A percentile compares a stretch with the other conserved stretches of the same genome.
These are phyloP conservation scores for Dactylis glomerata DNA, from an alignment of 176 grass and related monocot species.

Conservation along the genomic window DNA sequence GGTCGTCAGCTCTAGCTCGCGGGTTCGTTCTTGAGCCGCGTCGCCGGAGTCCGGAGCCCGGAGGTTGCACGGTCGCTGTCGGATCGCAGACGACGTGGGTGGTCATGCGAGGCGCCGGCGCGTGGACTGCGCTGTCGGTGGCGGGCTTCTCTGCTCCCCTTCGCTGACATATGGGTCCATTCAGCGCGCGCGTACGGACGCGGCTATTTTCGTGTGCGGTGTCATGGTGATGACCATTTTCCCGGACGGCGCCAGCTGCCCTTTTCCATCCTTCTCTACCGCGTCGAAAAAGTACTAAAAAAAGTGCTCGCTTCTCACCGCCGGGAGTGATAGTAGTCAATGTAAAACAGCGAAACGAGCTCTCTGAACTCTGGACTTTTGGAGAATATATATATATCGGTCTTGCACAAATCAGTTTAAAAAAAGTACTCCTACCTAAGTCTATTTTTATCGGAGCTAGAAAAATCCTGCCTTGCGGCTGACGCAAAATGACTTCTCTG, in stretches of 20 bases:
- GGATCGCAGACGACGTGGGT: conserved; percentile 38
- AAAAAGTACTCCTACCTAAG: too few relatives aligned
- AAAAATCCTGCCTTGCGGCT: too few relatives aligned
- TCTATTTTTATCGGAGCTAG: too few relatives aligned
- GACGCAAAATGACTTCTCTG: too few relatives aligned
- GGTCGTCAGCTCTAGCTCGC: neutral
- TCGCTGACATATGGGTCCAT: neutral
- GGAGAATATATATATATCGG: too few relatives aligned
- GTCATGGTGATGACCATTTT: neutral
- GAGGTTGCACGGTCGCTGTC: conserved; percentile 63
- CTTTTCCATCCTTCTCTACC: neutral
- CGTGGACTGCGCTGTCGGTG: conserved; percentile 53
- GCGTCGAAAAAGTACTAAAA: neutral
- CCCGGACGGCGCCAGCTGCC: neutral
- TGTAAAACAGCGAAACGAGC: neutral
- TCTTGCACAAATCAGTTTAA: too few relatives aligned
- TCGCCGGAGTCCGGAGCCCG: conserved; percentile 19
- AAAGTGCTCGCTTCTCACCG: neutral
- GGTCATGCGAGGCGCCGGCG: neutral
- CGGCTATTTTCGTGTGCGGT: neutral
- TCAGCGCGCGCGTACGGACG: neutral
- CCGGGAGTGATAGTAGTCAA: neutral
- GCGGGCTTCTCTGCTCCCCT: neutral
- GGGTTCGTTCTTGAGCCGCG: too few relatives aligned
- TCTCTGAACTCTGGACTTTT: neutral